Base-by-base conservation (phyloP, 345 rosid genomes). In the Lepidium africanum region DNA sequence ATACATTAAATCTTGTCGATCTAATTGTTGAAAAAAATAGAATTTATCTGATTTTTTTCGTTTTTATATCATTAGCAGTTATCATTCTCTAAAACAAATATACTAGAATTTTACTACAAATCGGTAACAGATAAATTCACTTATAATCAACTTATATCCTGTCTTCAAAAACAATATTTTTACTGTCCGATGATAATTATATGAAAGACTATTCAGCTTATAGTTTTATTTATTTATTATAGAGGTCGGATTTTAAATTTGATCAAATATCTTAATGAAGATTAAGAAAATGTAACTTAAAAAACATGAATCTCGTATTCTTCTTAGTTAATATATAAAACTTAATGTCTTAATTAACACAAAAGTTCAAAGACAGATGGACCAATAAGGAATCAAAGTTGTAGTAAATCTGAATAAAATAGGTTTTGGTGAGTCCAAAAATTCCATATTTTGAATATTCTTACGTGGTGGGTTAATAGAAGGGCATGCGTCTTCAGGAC, bases 401-500 rank as follows among this genome's bases (percentile, higher is more conserved):
- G 45, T 7, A 39, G 48, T 67, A 60, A 12, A 50, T 35, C 50
- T 17, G 45, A 17, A 46, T 54, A 67, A 54, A 53, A 67, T 45
- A 51, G 25, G 39, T 45, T 59, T 52, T 30, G 10, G 63, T 37
- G 9, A 35, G 21, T 52, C 67, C 42, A 36, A 42, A 25, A 61
- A 25, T 57, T 54, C 45, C 48, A 61, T 53, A 61, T 67, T 53
- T 46, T 75, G 33, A 67, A 42, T 43, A 43, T 36, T 42, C 63
- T 67, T 61, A 53, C 73, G 73, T 75, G 78, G 16, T 27, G 46
- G 10, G 63, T 62, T 68, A 37, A 68, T 55, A 30, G 4, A 21
- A 68, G 43, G 65, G 23, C 78, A 75, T 55, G 70, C 69, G 78
- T 63, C 27, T 62, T 67, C 50, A 21, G 78, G 78, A 75, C 78